phyloP scores from a whole-genome alignment of 352 stramenopile species.

The Pythium rhizo-oryzae region DNA sequence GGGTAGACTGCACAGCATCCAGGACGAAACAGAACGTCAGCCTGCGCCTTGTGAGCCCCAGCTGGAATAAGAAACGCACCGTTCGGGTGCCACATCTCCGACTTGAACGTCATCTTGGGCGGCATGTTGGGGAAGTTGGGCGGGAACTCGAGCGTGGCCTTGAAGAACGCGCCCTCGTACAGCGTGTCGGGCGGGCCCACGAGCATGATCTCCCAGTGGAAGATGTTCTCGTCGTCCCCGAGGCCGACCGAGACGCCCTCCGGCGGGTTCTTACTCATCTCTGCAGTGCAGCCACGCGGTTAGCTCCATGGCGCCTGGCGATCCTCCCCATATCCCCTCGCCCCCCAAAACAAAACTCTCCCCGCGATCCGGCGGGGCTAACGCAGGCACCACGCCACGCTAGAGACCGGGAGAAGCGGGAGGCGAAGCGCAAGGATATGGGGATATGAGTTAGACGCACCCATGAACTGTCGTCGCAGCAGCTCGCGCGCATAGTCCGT shows the following conservation, averaged over 20 bases:
- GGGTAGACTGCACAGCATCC: conserved; percentile 92
- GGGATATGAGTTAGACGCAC: conserved; percentile 34
- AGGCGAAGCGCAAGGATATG: neutral
- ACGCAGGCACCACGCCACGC: too few relatives aligned
- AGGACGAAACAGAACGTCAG: neutral
- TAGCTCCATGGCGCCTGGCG: neutral
- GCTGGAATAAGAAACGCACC: conserved; percentile 43
- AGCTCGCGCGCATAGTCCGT: conserved; percentile 80
- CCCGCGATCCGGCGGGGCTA: neutral
- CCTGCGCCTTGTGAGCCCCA: neutral
- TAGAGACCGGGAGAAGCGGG: neutral
- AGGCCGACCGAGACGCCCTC: conserved; percentile 98
- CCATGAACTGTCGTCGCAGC: conserved; percentile 79
- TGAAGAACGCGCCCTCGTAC: conserved; percentile 99
- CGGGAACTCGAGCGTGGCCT: conserved; percentile 97
- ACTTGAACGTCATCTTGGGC: conserved; percentile 98
- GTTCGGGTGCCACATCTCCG: conserved; percentile 99
- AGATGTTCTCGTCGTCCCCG: conserved; percentile 98
- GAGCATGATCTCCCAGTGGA: conserved; percentile 99
- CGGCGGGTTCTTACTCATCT: conserved; percentile 98
- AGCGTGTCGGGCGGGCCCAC: conserved; percentile 95
- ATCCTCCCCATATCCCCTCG: neutral
- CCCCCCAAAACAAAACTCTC: too few relatives aligned
- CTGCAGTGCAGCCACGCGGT: conserved; percentile 45
- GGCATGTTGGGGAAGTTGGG: conserved; percentile 99